Evolutionary conservation across 805 yeast genomes (phyloP).

Genomic region (Saccharomycopsis fibuligera): DNA sequence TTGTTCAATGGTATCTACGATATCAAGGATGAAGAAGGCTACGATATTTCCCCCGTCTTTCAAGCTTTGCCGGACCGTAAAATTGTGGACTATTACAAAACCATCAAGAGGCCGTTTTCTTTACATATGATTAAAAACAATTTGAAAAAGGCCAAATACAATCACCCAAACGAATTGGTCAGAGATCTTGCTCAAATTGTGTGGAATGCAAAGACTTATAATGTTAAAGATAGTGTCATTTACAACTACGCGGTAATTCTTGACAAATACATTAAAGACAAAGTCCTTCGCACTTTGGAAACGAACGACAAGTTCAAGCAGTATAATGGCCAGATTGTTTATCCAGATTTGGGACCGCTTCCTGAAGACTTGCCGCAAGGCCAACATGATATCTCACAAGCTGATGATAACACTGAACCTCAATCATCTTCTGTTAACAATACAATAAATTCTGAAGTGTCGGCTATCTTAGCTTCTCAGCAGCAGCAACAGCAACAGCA

Average conservation of each 20-base stretch:
- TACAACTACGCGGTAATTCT: conserved; percentile 57
- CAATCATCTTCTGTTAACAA: no score
- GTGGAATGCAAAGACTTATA: conserved; percentile 86
- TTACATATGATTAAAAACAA: conserved; percentile 62
- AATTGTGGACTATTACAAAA: conserved; percentile 70
- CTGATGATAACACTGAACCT: neutral
- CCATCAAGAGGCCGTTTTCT: conserved; percentile 76
- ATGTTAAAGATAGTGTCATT: conserved; percentile 60
- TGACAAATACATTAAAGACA: conserved; percentile 35
- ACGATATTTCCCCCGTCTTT: conserved; percentile 48
- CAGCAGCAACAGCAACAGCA: neutral
- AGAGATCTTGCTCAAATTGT: conserved; percentile 76
- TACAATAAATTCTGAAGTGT: neutral
- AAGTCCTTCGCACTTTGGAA: conserved; percentile 29
- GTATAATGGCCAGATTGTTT: conserved; percentile 28
- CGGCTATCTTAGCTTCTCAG: neutral
- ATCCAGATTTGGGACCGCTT: conserved; percentile 58
- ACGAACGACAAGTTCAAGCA: conserved; percentile 24
- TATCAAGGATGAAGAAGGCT: conserved; percentile 28
- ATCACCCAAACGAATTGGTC: conserved; percentile 60
- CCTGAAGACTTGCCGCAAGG: conserved; percentile 37
- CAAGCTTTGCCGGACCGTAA: conserved; percentile 68
- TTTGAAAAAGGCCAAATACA: conserved; percentile 48
- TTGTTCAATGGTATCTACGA: neutral
- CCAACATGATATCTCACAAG: neutral